These are phyloP conservation scores for Diplodia seriata DNA, from an alignment of 2,329 filamentous ascomycete species.

Conservation along the genomic window DNA sequence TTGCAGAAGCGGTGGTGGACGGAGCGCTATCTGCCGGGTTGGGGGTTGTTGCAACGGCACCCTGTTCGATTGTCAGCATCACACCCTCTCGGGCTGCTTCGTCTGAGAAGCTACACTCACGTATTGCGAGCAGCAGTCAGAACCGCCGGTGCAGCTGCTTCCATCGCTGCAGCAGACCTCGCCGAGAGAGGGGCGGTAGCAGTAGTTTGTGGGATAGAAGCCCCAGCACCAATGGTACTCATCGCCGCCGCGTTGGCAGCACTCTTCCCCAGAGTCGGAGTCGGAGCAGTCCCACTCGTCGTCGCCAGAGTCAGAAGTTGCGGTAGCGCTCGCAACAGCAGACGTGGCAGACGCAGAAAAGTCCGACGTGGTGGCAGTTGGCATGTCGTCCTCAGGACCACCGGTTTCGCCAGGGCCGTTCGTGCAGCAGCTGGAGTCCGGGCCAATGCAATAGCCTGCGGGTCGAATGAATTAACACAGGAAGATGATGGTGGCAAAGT, in stretches of 20 bases:
- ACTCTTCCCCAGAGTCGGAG: constrained; percentile 25
- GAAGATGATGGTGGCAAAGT: not conserved
- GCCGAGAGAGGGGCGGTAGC: constrained; percentile 25
- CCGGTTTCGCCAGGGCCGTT: constrained; percentile 2
- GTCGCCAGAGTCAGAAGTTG: not conserved
- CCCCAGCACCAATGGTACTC: constrained; percentile 27
- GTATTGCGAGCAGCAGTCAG: constrained; percentile 14
- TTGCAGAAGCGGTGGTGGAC: not conserved
- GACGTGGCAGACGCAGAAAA: not conserved
- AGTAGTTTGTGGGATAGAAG: constrained; percentile 22
- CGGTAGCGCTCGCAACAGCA: not conserved
- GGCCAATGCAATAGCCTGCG: constrained; percentile 16
- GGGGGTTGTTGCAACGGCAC: constrained; percentile 15
- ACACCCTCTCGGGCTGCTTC: not conserved
- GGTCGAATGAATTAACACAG: not conserved
- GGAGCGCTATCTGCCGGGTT: constrained; percentile 12
- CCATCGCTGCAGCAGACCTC: constrained; percentile 31
- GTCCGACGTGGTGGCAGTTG: not conserved
- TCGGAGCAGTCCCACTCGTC: constrained; percentile 20
- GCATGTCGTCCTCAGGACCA: constrained; percentile 2
- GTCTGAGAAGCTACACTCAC: not conserved
- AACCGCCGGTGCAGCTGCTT: constrained; percentile 1
- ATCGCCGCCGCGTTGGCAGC: constrained; percentile 23
- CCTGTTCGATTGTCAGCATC: not conserved
- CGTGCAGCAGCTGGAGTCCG: constrained; percentile 15